Percentiles rank a stretch among this genome's conserved stretches.
Evolutionary conservation across 2,329 filamentous ascomycete species (phyloP).

Genomic region (Paecilomyces dactylethromorphus): DNA sequence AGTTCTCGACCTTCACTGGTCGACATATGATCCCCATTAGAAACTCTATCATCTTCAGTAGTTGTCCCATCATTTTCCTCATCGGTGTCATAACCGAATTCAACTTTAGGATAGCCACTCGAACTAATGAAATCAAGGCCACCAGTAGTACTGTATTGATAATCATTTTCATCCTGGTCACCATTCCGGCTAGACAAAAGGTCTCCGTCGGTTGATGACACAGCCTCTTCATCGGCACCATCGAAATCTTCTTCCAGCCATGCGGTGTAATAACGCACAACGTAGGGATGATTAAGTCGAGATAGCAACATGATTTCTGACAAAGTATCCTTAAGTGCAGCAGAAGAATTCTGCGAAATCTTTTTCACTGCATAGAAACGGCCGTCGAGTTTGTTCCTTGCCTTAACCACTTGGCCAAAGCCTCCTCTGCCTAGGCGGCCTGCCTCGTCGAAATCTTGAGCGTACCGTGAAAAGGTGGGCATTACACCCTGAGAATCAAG

Average conservation of each 20-base stretch:
- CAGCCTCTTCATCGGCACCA: conserved; percentile 34
- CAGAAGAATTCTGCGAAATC: conserved; percentile 73
- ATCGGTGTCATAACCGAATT: conserved; percentile 59
- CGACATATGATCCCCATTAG: conserved; percentile 15
- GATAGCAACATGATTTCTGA: conserved; percentile 85
- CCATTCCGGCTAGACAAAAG: conserved; percentile 23
- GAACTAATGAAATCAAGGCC: conserved; percentile 93
- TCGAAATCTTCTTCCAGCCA: conserved; percentile 71
- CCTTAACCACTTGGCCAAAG: conserved; percentile 94
- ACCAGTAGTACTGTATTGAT: conserved; percentile 57
- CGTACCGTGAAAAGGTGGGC: conserved; percentile 64
- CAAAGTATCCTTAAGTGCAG: conserved; percentile 56
- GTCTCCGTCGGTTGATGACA: conserved; percentile 50
- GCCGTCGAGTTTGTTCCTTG: conserved; percentile 86
- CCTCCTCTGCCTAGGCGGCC: conserved; percentile 86
- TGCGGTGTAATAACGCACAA: conserved; percentile 88
- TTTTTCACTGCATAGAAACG: conserved; percentile 97
- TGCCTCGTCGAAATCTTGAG: conserved; percentile 84
- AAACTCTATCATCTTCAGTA: conserved; percentile 25
- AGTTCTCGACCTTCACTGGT: conserved; percentile 27
- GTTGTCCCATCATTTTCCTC: conserved; percentile 35
- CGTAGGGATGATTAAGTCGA: conserved; percentile 81
- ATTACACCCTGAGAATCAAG: conserved; percentile 56
- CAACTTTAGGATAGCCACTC: conserved; percentile 66
- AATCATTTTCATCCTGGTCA: conserved; percentile 11